Conservation (phyloP, 108 stramenopile genomes). For the Skeletonema menzelii region DNA sequence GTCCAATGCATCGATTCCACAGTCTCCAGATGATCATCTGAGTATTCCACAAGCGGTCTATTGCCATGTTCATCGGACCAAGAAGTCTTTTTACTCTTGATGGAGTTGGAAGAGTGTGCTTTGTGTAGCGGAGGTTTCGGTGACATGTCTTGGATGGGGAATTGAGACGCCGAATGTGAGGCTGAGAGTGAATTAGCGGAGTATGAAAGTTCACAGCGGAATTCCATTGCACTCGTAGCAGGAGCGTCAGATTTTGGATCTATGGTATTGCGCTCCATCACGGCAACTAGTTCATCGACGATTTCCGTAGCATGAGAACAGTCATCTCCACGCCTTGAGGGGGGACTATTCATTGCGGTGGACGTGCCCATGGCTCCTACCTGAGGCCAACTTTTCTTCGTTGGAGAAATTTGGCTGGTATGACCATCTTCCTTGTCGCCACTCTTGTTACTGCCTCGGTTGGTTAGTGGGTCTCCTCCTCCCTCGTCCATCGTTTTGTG, state of each 20-base stretch:
- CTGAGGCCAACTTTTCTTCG: conserved; percentile 22
- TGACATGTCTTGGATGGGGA: conserved; percentile 16
- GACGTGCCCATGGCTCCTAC: conserved; percentile 20
- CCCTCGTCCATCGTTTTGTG: background rate
- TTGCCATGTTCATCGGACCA: conserved; percentile 79
- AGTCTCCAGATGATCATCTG: conserved; percentile 57
- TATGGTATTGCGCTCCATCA: conserved; percentile 27
- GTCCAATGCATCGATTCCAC: conserved; percentile 22
- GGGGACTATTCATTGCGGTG: background rate
- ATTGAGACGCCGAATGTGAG: conserved; percentile 23
- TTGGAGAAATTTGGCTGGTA: background rate
- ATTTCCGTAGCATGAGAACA: conserved; percentile 22
- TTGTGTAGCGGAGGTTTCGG: background rate
- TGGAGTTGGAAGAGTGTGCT: conserved; percentile 15
- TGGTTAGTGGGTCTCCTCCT: background rate
- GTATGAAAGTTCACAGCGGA: background rate
- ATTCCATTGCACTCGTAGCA: conserved; percentile 8
- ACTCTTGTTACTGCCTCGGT: background rate
- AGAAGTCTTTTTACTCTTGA: conserved; percentile 53
- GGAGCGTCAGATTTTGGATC: background rate
- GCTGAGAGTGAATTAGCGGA: conserved; percentile 9
- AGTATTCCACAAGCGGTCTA: conserved; percentile 63
- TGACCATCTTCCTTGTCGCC: background rate
- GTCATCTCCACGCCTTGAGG: background rate
- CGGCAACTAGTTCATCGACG: conserved; percentile 38